Base-by-base conservation (phyloP, 345 rosid genomes). In the Acer negundo region DNA sequence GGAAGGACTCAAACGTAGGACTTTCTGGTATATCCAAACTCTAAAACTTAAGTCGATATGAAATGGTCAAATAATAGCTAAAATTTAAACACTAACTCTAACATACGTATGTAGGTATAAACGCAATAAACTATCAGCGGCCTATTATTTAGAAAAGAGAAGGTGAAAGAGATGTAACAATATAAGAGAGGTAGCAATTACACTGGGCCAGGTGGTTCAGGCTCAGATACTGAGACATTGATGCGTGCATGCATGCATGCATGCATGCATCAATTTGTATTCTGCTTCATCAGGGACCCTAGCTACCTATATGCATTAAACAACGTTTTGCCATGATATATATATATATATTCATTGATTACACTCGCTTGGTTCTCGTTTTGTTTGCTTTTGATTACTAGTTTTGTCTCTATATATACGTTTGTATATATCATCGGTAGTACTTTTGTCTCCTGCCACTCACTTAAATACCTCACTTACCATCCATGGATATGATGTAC, bases 111-210 rank as follows among this genome's bases (percentile, higher is more conserved):
- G 6, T 31, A 31, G 35, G 38, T 35, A 35, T 35, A 6, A 35
- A 35, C 1, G 1, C 38, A 35, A 4, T 35, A 35, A 4, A 4
- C 38, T 35, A 4, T 35, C 38, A 4, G 6, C 6, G 6, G 6
- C 38, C 38, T 35, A 35, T 35, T 35, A 4, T 35, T 35, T 35
- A 35, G 38, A 35, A 35, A 35, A 35, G 38, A 35, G 38, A 35
- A 35, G 3, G 44, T 49, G 74, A 79, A 79, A 79, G 31, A 61
- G 74, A 70, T 53, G 79, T 70, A 55, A 53, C 67, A n/a, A n/a
- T 46, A 46, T 24, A 44, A 40, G 5, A 11, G n/a, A 10, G 17
- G 23, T 7, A 28, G 49, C 67, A 59, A 58, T 24, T 42, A 31
- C 16, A 10, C 20, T 23, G 69, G 78, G 74, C 56, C 74, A 56